Conservation (phyloP, 75 land plant genomes). For the Chamaecyparis obtusa region DNA sequence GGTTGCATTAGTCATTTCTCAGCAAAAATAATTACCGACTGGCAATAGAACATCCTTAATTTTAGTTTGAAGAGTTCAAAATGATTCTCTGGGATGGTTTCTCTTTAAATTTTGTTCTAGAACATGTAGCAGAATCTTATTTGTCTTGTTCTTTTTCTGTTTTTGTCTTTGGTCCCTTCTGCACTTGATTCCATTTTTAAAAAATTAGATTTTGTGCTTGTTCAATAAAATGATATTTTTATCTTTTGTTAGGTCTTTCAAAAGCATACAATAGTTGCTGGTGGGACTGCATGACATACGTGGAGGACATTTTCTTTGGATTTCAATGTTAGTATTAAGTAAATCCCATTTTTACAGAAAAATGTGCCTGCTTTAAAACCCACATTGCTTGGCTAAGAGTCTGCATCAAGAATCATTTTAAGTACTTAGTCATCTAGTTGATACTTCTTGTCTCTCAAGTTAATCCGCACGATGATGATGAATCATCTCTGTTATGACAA, state of each 20-base stretch:
- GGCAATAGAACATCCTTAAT: not conserved
- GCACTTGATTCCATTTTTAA: not conserved
- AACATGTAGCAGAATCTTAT: not conserved
- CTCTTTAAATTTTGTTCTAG: constrained; percentile 1
- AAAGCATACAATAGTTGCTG: constrained; percentile 1
- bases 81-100: not conserved
- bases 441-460: not conserved
- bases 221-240: constrained; percentile 2
- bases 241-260: constrained; percentile 2
- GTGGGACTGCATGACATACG: constrained; percentile 1
- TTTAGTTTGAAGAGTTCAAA: not conserved
- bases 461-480: not conserved
- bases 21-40: not conserved
- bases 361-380: not conserved
- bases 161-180: not conserved
- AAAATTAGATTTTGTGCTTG: not conserved
- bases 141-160: not conserved
- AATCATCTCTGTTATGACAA: not conserved
- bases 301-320: constrained; percentile 2
- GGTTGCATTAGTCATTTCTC: not conserved
- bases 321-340: constrained; percentile 5
- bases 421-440: constrained; percentile 1
- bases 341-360: not conserved
- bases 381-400: not conserved
- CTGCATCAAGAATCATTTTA: not conserved